Percentiles rank a stretch among this genome's conserved stretches.
phyloP scores from a whole-genome alignment of 176 grass and related monocot species.

The Raddia guianensis region DNA sequence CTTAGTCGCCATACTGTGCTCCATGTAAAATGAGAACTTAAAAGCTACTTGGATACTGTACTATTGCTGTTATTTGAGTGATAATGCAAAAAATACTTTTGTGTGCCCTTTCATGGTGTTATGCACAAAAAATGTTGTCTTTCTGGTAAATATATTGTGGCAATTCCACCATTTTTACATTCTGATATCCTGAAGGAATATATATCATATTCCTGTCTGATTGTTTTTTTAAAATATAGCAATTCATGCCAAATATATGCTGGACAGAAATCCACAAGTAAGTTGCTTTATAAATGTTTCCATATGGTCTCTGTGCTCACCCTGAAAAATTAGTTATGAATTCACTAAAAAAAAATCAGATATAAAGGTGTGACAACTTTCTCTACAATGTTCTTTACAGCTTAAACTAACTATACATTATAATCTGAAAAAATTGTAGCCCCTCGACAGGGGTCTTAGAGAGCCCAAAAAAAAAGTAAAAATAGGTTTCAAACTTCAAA shows the following conservation, averaged over 20 bases:
- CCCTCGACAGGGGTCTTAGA: too few relatives aligned
- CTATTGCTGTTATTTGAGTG: background rate
- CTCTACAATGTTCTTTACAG: background rate
- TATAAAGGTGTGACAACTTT: background rate
- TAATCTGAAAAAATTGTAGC: too few relatives aligned
- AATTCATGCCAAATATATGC: slow-evolving; percentile 22
- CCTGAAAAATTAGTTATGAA: background rate
- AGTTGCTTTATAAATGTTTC: slow-evolving; percentile 6
- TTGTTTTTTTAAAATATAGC: slow-evolving; percentile 8
- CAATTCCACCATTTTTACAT: slow-evolving; percentile 17
- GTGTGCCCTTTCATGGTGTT: slow-evolving; percentile 1
- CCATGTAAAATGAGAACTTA: background rate
- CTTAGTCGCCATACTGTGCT: background rate
- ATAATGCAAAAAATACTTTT: background rate
- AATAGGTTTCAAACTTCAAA: too few relatives aligned
- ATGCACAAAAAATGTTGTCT: background rate
- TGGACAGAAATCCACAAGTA: background rate
- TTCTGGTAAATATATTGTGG: background rate
- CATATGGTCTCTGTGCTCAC: slow-evolving; percentile 11
- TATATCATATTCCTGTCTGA: background rate
- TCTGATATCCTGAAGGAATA: background rate
- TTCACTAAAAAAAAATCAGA: too few relatives aligned
- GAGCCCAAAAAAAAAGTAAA: too few relatives aligned
- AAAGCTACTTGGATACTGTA: slow-evolving; percentile 2
- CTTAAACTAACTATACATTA: too few relatives aligned